Evolutionary conservation across 768 basidiomycete genomes (phyloP).

Genomic region (Rhodosporidiobolus sp.): DNA sequence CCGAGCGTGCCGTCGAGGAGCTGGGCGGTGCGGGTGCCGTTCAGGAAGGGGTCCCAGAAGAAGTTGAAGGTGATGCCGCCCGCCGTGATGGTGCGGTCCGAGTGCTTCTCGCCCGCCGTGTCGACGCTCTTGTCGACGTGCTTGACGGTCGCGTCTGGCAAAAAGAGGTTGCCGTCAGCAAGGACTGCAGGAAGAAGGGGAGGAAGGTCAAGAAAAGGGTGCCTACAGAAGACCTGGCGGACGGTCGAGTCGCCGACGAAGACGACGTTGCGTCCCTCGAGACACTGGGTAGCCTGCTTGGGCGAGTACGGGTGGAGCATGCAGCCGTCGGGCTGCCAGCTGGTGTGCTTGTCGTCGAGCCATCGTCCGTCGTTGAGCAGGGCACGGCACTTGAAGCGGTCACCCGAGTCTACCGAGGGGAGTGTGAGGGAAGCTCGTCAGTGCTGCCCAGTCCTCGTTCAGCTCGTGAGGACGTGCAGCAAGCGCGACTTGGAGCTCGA

Average conservation of each 20-base stretch:
- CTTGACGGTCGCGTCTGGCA: conserved; percentile 49
- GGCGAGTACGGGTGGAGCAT: conserved; percentile 68
- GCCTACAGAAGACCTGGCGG: conserved; percentile 66
- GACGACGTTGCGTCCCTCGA: conserved; percentile 61
- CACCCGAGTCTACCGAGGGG: conserved; percentile 60
- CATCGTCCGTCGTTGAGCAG: conserved; percentile 71
- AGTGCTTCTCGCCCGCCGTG: conserved; percentile 62
- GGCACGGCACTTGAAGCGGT: conserved; percentile 69
- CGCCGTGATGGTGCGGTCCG: conserved; percentile 59
- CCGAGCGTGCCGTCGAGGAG: conserved; percentile 50
- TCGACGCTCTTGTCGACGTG: conserved; percentile 56
- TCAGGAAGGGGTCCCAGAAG: conserved; percentile 84
- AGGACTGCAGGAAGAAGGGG: conserved; percentile 54
- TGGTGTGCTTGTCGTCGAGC: conserved; percentile 63
- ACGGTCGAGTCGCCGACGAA: conserved; percentile 86
- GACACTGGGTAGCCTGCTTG: conserved; percentile 58
- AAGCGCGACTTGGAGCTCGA: background rate
- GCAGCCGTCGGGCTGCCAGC: conserved; percentile 90
- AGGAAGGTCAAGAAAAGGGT: background rate
- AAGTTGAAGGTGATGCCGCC: conserved; percentile 60
- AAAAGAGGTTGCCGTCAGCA: conserved; percentile 53
- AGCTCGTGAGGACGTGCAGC: background rate
- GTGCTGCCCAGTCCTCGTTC: background rate
- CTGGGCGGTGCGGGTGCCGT: conserved; percentile 59
- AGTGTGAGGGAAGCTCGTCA: background rate